Evolutionary conservation across 148 eudicot species (phyloP), one percentile per base, ranked within the genome.

Genomic region (Camellia japonica): DNA sequence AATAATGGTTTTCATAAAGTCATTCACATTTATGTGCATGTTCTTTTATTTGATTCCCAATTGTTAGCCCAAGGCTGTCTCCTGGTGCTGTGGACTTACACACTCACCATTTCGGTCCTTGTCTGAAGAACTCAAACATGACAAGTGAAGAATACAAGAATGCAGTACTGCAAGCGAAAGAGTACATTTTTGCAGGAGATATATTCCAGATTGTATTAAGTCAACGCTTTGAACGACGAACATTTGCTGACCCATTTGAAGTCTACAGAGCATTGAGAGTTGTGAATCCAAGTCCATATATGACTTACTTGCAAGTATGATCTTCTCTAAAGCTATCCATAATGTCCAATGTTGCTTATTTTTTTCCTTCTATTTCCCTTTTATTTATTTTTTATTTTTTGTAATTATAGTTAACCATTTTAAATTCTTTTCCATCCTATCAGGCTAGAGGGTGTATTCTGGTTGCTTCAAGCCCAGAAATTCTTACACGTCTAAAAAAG

Each of bases 201-300:
- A 89, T 89, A 30, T 89, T 89, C 73, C 91, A 89, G 79, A 85
- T 89, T 38, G 91, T 89, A 13, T 80, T 89, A 78, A 89, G 91
- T 60, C 91, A 89, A 68, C 89, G 91, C 14, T 89, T 89, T 82
- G 91, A 89, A 75, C 85, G 86, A 54, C 80, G 91, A 81, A 89
- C 91, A 65, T 89, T 85, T 85, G 91, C 91, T 73, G 91, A 89
- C 44, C 91, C 91, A 6, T 89, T 87, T 80, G 91, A 89, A 83
- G 84, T 89, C 30, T 89, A 89, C 79, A 81, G 91, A 84, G 88
- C 91, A 54, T 63, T 89, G 70, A 85, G 91, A 87, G 85, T 89
- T 78, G 89, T 87, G 30, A 89, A 89, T 80, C 91, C 91, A n/a
- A 89, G 91, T 80, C 91, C 91, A 65, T 87, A 80, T 66, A 87